phyloP scores from a whole-genome alignment of 305 asterid species.

The Solanum hybrid region DNA sequence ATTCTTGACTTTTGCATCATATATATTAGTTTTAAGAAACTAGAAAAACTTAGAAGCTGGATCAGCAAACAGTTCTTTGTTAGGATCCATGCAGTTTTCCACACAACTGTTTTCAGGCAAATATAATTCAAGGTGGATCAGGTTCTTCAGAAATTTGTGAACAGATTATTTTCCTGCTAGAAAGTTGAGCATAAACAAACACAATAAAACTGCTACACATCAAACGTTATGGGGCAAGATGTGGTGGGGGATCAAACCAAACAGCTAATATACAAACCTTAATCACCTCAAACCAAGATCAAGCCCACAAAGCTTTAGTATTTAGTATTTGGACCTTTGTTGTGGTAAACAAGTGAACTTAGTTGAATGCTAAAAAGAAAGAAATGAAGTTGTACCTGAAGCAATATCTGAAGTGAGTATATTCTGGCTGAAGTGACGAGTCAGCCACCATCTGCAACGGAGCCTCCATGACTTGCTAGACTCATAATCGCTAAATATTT shows the following conservation, averaged over 20 bases:
- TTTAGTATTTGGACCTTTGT: background rate
- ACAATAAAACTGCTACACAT: background rate
- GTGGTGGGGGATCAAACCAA: background rate
- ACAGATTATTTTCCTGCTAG: too few relatives aligned
- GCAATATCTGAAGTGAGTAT: conserved; percentile 43
- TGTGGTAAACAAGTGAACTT: background rate
- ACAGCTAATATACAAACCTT: background rate
- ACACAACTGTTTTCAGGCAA: too few relatives aligned
- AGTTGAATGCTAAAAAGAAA: background rate
- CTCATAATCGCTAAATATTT: conserved; percentile 29
- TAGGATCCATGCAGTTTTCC: background rate
- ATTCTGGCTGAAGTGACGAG: conserved; percentile 48
- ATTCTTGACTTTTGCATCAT: background rate
- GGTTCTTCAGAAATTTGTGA: too few relatives aligned
- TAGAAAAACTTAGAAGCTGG: too few relatives aligned
- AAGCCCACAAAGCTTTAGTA: background rate
- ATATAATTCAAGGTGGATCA: too few relatives aligned
- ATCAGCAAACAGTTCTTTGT: too few relatives aligned
- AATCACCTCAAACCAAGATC: background rate
- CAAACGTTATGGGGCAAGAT: background rate
- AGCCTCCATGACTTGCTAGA: conserved; percentile 52
- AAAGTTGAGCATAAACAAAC: too few relatives aligned
- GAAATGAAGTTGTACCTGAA: conserved; percentile 36
- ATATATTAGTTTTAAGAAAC: background rate
- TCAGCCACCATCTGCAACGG: conserved; percentile 83